Conservation (phyloP, 2,329 filamentous ascomycete genomes). For the Cryphonectria naterciae region DNA sequence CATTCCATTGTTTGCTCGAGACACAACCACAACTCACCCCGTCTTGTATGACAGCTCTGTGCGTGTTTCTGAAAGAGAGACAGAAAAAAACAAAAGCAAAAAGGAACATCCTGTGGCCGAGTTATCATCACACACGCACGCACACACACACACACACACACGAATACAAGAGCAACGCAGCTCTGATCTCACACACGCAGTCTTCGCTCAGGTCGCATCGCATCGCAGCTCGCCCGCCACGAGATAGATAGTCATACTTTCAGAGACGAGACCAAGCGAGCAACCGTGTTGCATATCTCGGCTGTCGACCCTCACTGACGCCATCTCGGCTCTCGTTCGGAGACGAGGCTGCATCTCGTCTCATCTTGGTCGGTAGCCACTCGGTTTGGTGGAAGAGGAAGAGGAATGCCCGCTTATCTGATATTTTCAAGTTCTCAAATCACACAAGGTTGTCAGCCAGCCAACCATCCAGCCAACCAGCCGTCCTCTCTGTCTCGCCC, state of each 20-base stretch:
- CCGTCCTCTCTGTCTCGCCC: conserved; percentile 14
- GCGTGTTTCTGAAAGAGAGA: background rate
- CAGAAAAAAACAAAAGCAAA: background rate
- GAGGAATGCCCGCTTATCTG: conserved; percentile 16
- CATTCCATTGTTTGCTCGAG: background rate
- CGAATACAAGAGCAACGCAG: background rate
- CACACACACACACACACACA: too few relatives aligned
- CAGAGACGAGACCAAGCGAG: background rate
- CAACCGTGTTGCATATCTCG: background rate
- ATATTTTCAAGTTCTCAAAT: conserved; percentile 8
- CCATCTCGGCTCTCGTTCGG: conserved; percentile 2
- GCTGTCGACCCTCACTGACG: background rate
- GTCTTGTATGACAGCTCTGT: background rate
- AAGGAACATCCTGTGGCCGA: background rate
- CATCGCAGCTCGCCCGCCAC: background rate
- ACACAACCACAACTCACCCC: background rate
- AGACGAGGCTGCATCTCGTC: conserved; percentile 6
- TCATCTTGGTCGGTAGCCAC: conserved; percentile 23
- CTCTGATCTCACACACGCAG: background rate
- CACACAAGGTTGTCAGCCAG: background rate
- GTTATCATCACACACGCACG: background rate
- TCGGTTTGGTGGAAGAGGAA: conserved; percentile 14
- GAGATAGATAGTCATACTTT: background rate
- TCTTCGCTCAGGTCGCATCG: background rate
- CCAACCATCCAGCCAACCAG: conserved; percentile 15